These are phyloP conservation scores for Quercus alba DNA, from an alignment of 306 rosid species.

Conservation along the genomic window DNA sequence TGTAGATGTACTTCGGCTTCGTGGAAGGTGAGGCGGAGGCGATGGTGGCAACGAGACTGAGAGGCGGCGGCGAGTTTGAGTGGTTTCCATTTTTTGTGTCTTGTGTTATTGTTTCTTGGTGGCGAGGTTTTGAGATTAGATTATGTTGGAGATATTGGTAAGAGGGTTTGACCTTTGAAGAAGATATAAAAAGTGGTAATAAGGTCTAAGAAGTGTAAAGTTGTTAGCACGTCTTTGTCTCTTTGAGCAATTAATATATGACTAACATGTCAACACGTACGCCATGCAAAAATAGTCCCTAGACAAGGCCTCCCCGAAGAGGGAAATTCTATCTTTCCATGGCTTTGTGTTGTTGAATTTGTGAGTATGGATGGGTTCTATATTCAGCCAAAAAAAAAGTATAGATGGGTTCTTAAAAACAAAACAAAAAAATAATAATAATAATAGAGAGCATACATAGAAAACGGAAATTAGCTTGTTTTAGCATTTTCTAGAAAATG, in stretches of 20 bases:
- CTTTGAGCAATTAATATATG: not conserved
- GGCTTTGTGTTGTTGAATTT: no score
- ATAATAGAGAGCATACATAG: no score
- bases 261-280: no score
- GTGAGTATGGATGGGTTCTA: no score
- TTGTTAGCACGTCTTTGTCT: not conserved
- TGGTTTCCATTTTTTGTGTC: not conserved
- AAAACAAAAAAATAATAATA: no score
- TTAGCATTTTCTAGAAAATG: no score
- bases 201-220: not conserved
- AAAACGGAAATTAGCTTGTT: no score
- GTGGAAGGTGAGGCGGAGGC: slow-evolving; percentile 37
- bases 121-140: not conserved
- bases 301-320: not conserved
- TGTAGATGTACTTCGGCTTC: slow-evolving; percentile 40
- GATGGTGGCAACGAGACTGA: slow-evolving; percentile 12
- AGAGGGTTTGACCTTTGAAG: not conserved
- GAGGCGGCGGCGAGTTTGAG: slow-evolving; percentile 13
- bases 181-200: not conserved
- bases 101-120: no score
- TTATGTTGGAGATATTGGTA: not conserved
- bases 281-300: not conserved
- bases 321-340: not conserved
- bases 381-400: no score
- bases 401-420: no score